Evolutionary conservation across 2,329 filamentous ascomycete species (phyloP), one percentile per base, ranked within the genome.

Genomic region (Colletotrichum liriopes): DNA sequence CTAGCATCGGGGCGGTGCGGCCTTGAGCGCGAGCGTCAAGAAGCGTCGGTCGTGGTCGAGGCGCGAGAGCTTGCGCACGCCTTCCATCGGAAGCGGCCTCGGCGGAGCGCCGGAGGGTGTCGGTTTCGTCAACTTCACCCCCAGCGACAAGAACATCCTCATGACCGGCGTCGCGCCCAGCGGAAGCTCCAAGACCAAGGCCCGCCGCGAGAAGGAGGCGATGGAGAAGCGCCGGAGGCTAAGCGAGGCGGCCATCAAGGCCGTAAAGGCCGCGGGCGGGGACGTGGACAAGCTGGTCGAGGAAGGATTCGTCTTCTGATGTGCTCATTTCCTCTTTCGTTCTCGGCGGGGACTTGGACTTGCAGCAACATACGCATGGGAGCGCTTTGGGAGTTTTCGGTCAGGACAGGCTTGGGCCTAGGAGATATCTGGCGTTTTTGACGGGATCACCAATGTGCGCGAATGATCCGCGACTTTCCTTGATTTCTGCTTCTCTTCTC

Each of bases 131-230:
- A 98, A 98, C 82, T 98, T 93, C 82, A 98, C 95, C 1, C 92
- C 94, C 0, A 86, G 88, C 61, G 95, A 99, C 81, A 92, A 91
- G 77, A 85, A 88, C 18, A 90, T 93, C 79, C 92, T 99, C 54
- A 90, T 99, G 82, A 94, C 90, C 9, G 96, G 95, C 6, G 96
- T 99, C 16, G 96, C 96, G 56, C 96, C 96, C 0, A 95, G 93
- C 75, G 96, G 96, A 12, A 95, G 92, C 76, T 93, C 91, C 76
- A 98, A 98, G 88, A 98, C 96, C 11, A 98, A 98, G 81, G 94
- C 94, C n/a, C 86, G 95, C 67, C 86, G 96, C 62, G 96, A 98
- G 82, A 93, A 94, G 81, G 96, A 98, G 84, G 94, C 94, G 1
- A 86, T 89, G 65, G 96, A 98, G 78, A 92, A 92, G 82, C 86